These are phyloP conservation scores for Streptanthus diversifolius DNA, from an alignment of 345 rosid species.

Conservation along the genomic window DNA sequence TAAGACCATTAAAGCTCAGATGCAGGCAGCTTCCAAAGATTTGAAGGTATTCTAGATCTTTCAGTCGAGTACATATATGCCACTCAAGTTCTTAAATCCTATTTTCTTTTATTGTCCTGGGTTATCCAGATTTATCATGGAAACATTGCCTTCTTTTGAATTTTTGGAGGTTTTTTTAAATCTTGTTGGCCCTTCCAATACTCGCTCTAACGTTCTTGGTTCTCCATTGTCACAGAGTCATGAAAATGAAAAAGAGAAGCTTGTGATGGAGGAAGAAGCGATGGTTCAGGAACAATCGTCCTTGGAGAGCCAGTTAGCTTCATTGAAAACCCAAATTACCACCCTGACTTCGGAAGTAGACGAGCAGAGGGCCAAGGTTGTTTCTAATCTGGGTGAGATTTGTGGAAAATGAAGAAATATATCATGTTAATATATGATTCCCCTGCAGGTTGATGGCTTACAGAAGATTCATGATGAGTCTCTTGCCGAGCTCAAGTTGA, in stretches of 20 bases:
- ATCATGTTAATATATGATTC: slow-evolving; percentile 22
- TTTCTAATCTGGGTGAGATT: not conserved
- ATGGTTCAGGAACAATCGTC: slow-evolving; percentile 59
- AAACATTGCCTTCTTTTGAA: not conserved
- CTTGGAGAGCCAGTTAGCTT: slow-evolving; percentile 70
- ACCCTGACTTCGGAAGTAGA: slow-evolving; percentile 62
- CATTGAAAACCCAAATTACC: slow-evolving; percentile 55
- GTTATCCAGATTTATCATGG: not conserved
- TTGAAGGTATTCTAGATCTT: slow-evolving; percentile 57
- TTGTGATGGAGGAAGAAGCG: slow-evolving; percentile 91
- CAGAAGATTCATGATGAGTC: slow-evolving; percentile 56
- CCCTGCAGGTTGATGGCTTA: slow-evolving; percentile 57
- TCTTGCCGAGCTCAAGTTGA: slow-evolving; percentile 58
- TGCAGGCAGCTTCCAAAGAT: slow-evolving; percentile 77
- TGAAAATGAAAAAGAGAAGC: slow-evolving; percentile 76
- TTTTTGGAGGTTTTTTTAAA: not conserved
- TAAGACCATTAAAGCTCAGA: slow-evolving; percentile 64
- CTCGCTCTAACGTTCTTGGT: slow-evolving; percentile 15
- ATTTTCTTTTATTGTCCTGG: not conserved
- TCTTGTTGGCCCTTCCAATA: not conserved
- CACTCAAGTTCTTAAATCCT: slow-evolving; percentile 6
- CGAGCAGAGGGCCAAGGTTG: slow-evolving; percentile 67
- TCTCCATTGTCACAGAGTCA: slow-evolving; percentile 47
- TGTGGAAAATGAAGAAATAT: not conserved
- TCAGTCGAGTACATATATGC: not conserved